Percentiles rank a stretch among this genome's conserved stretches.
Evolutionary conservation across 768 basidiomycete genomes (phyloP).

Genomic region (Roridomyces roridus): DNA sequence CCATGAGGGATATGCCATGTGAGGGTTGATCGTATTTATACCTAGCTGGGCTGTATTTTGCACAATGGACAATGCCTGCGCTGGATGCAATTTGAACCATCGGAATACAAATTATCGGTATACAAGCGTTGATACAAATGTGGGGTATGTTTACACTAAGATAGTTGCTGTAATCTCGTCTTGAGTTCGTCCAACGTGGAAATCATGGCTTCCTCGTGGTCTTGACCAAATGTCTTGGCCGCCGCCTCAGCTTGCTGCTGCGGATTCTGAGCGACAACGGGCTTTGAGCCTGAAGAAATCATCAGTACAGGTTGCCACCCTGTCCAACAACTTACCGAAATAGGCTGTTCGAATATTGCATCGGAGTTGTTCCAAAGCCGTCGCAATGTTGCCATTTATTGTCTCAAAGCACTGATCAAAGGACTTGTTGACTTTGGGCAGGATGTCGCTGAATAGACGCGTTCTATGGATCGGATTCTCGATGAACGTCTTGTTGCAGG

Average conservation of each 20-base stretch:
- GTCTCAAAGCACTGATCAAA: neutral
- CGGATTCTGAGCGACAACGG: neutral
- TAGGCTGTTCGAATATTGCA: neutral
- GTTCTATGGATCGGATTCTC: neutral
- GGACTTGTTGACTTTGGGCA: neutral
- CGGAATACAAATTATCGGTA: too few relatives aligned
- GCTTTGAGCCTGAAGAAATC: neutral
- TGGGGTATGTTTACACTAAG: neutral
- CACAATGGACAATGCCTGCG: too few relatives aligned
- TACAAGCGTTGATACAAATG: too few relatives aligned
- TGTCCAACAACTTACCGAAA: neutral
- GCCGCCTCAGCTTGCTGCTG: neutral
- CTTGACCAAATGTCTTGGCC: neutral
- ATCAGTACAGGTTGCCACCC: neutral
- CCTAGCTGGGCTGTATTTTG: too few relatives aligned
- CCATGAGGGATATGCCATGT: constrained; percentile 22
- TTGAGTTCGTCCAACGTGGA: constrained; percentile 1
- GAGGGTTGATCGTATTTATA: neutral
- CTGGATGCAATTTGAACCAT: too few relatives aligned
- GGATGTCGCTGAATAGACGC: constrained; percentile 2
- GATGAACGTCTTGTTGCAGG: neutral
- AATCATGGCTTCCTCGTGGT: neutral
- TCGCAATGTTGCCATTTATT: neutral
- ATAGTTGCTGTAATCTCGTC: neutral
- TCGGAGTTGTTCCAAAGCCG: neutral